Evolutionary conservation across 2,329 filamentous ascomycete genomes (phyloP), one percentile per base, ranked within the genome.

Genomic region (Endoconidiophora polonica): DNA sequence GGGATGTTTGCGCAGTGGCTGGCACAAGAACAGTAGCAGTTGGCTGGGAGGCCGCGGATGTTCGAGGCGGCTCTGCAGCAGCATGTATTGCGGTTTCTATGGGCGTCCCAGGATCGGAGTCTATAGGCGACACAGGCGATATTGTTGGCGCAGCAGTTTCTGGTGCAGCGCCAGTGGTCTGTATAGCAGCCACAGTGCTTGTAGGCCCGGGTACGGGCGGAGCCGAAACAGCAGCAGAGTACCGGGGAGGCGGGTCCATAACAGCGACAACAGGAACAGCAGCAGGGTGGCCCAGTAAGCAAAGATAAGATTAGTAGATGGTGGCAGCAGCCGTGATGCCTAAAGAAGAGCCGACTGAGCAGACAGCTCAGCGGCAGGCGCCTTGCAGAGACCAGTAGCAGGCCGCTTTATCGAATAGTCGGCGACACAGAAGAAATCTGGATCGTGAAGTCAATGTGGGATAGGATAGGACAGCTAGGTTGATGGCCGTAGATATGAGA

Each of bases 211-310:
- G 12, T 33, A 33, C 26, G n/a, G 39, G 20, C 6, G 46, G 37
- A 20, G 36, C 38, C 39, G 46, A 33, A 4, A 44, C 40, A 7
- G 48, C 42, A 23, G 48, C 42, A 42, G 48, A 50, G 37, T 50
- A 50, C 10, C 42, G 48, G 42, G 48, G 48, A n/a, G 48, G 48
- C 24, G 48, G 48, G 37, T 50, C 48, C 48, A 50, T 50, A 14
- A 5, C 39, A 33, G 16, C 22, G 16, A 20, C n/a, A 40, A 40
- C 20, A n/a, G n/a, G 38, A 20, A 12, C 38, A 20, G 20, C 14
- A n/a, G n/a, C n/a, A 16, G 47, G 16, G 26, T n/a, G 22, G 22
- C 16, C 20, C 22, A 6, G 36, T 14, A 24, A 36, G 41, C 23
- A 3, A 20, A 9, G 9, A 33, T 29, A 12, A 12, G 12, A 33